Conservation (phyloP, 2,329 filamentous ascomycete species). For the Colletotrichum cuscutae region DNA sequence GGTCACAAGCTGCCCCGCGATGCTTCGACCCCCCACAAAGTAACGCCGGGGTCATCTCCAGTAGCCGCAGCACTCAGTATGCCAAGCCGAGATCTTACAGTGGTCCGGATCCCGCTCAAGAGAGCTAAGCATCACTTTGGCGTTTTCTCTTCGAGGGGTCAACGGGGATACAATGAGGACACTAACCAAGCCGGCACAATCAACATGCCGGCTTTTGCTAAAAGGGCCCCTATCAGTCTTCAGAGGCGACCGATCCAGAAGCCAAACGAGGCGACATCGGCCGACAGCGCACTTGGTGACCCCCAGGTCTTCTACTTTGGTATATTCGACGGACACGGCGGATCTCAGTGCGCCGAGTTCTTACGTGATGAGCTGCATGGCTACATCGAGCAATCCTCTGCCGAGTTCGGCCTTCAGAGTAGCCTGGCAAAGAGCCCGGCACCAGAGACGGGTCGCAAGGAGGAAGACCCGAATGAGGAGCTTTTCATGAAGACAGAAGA, state of each 20-base stretch:
- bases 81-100: constrained; percentile 80
- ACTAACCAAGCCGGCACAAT: constrained; percentile 94
- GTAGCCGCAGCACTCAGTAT: constrained; percentile 69
- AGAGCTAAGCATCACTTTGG: constrained; percentile 98
- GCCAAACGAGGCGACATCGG: constrained; percentile 71
- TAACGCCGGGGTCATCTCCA: constrained; percentile 63
- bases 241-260: constrained; percentile 57
- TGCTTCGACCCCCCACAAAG: constrained; percentile 82
- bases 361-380: constrained; percentile 84
- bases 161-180: constrained; percentile 91
- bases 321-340: constrained; percentile 96
- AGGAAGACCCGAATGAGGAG: constrained; percentile 43
- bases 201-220: constrained; percentile 92
- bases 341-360: constrained; percentile 87
- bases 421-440: constrained; percentile 67
- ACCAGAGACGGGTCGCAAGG: constrained; percentile 42
- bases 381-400: constrained; percentile 86
- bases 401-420: constrained; percentile 80
- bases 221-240: constrained; percentile 76
- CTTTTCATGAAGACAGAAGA: constrained; percentile 62
- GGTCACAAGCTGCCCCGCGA: constrained; percentile 89
- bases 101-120: constrained; percentile 92
- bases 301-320: constrained; percentile 98
- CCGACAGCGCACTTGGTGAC: constrained; percentile 84
- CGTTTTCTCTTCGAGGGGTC: constrained; percentile 80